Evolutionary conservation across 306 rosid genomes (phyloP), one percentile per base, ranked within the genome.

Genomic region (Corylus americana): DNA sequence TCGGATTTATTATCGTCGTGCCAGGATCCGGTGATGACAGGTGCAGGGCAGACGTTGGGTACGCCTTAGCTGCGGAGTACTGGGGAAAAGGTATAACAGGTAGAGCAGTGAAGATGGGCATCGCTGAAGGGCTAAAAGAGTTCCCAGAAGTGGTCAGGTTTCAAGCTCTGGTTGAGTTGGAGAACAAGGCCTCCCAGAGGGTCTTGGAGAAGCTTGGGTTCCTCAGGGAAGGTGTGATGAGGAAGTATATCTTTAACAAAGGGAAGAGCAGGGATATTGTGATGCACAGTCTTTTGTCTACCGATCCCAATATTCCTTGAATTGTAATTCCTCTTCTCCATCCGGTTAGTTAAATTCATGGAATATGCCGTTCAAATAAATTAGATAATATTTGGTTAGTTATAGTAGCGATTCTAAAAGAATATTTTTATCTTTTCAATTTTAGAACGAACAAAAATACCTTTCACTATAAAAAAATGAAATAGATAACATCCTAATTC

Each of bases 131-230:
- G 66, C 78, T 85, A 8, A 11, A 44, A 22, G 73, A 74, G 6
- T 71, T 74, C 59, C 58, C 75, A 1, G 48, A 47, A 35, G 67
- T 74, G 58, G 55, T 68, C 11, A 74, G 85, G 74, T 37, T 85
- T 55, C 74, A 85, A 59, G 77, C 80, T 45, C 69, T 68, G 63
- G 72, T 68, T 54, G 78, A 75, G 42, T 20, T 73, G 0, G 82
- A 79, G 79, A 85, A 85, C 77, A 78, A 25, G 59, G 82, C 77
- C 12, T 86, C 82, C 54, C 86, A 79, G 39, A 80, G 76, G 78
- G 85, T 83, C 27, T 73, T 80, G 81, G 83, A 77, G 12, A 86
- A 83, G 48, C 51, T 72, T 63, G 85, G 87, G 18, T 86, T 86
- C 75, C 51, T 61, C 2, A 74, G 29, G 61, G 87, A 83, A 50